Base-by-base conservation (phyloP, 768 basidiomycete species). In the Boletus sp. region DNA sequence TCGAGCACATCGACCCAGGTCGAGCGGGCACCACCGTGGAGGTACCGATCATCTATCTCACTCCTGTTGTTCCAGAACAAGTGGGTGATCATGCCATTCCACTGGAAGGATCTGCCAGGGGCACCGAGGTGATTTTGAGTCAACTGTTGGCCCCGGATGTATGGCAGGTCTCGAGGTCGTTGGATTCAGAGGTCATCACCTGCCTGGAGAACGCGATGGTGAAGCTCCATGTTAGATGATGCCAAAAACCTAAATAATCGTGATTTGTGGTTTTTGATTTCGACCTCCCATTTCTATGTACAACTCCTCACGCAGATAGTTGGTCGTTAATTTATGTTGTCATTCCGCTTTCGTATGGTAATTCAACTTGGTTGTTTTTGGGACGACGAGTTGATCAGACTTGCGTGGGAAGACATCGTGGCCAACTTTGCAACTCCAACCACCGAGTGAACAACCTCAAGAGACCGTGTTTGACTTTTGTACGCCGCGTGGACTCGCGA, bases 81-180 rank as follows among this genome's bases (percentile, higher is more conserved):
- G 71, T 67, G 40, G 77, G 74, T 8, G 78, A 84, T 40, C 75
- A 74, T 37, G 85, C 82, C 6, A 55, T 87, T 39, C 74, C 77
- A 21, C 67, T 84, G 49, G 72, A 74, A 6, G 83, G 81, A 1
- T 53, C 61, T 19, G 56, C 68, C 35, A 77, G 71, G 58, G 81
- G 80, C 17, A 65, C 64, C 21, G 67, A 75, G 51, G 75, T 83
- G 54, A 72, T 79, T 38, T 67, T 84, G 54, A 66, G 77, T 34
- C 73, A 78, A 53, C 59, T 62, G 30, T 61, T 74, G 29, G 70
- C 76, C 38, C 59, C 60, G 4, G 64, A 33, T 0, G 35, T 62
- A 34, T 70, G 69, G 69, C 47, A 50, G 14, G 70, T 71, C 14
- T 51, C 51, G 34, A 62, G 41, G 47, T 59, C 64, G 38, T 41